phyloP scores from a whole-genome alignment of 2,329 filamentous ascomycete species.

The Fusarium siculi region DNA sequence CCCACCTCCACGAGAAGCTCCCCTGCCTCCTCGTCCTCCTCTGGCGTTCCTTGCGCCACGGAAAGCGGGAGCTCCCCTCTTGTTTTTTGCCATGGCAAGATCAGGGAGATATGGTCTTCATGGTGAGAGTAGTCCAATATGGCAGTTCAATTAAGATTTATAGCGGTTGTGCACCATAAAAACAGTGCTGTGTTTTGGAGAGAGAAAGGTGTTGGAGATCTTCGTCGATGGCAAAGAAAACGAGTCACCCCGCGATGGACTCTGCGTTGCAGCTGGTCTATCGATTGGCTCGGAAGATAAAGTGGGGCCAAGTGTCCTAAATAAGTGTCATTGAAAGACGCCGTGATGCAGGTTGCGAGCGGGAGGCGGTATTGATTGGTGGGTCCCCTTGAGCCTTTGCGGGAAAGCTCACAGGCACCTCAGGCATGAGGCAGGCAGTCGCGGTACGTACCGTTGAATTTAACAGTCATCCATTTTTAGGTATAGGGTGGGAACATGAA shows the following conservation, averaged over 20 bases:
- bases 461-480: background rate
- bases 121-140: background rate
- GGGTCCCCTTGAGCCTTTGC: background rate
- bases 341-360: conserved; percentile 4
- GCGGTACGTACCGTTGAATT: background rate
- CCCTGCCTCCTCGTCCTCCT: conserved; percentile 33
- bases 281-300: conserved; percentile 19
- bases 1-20: conserved; percentile 20
- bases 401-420: background rate
- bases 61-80: conserved; percentile 35
- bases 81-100: conserved; percentile 38
- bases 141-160: background rate
- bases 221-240: conserved; percentile 28
- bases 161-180: background rate
- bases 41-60: conserved; percentile 33
- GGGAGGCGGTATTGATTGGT: conserved; percentile 2
- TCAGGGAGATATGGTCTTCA: conserved; percentile 14
- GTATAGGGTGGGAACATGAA: conserved; percentile 21
- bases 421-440: background rate
- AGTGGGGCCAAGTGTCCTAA: conserved; percentile 4
- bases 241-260: conserved; percentile 33
- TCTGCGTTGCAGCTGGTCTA: background rate
- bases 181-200: background rate
- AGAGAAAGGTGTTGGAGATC: background rate
- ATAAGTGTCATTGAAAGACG: conserved; percentile 27